Percentiles rank a stretch among this genome's conserved stretches.
These are phyloP conservation scores for Dryas octopetala DNA, from an alignment of 306 rosid genomes.

Conservation along the genomic window DNA sequence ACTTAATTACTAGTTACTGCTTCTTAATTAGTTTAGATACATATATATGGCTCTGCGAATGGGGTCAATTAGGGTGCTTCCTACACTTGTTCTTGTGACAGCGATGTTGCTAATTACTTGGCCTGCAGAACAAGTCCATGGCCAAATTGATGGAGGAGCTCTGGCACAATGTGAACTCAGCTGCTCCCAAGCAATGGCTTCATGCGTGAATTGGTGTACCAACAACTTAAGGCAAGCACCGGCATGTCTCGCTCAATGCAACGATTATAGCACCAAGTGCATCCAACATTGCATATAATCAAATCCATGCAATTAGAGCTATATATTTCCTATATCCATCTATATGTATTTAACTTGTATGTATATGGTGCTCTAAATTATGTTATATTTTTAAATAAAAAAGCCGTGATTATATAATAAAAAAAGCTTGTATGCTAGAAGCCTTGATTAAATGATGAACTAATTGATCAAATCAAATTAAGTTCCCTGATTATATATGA, in stretches of 20 bases:
- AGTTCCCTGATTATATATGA: no score
- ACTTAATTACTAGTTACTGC: not conserved
- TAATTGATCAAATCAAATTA: no score
- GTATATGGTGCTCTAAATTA: no score
- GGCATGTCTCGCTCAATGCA: not conserved
- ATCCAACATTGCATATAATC: not conserved
- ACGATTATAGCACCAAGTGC: not conserved
- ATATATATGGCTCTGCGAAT: not conserved
- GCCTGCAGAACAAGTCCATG: not conserved
- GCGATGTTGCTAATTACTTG: not conserved
- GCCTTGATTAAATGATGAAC: no score
- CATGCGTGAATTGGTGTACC: slow-evolving; percentile 4
- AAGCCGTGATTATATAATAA: no score
- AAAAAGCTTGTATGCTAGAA: no score
- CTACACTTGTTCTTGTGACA: not conserved
- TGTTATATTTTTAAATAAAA: no score
- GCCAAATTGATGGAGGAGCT: not conserved
- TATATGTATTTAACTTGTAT: no score
- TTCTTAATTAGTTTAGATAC: no score
- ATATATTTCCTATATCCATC: no score
- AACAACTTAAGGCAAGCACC: not conserved
- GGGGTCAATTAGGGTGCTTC: not conserved
- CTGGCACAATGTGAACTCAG: not conserved
- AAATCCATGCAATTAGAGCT: no score
- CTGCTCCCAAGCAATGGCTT: not conserved